Conservation (phyloP, 257 asterid genomes). For the Sherardia arvensis region DNA sequence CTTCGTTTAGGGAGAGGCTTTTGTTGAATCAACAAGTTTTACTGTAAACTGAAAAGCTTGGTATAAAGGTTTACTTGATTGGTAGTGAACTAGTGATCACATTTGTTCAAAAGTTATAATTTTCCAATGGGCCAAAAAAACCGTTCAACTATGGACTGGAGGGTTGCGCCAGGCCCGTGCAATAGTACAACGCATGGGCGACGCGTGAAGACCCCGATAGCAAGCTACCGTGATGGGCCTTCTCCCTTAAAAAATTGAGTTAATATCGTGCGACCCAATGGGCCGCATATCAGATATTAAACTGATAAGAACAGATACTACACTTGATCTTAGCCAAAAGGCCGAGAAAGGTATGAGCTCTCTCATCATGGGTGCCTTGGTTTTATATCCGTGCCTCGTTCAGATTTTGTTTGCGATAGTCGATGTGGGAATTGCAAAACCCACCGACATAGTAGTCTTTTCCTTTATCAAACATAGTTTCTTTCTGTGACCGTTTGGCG, state of each 20-base stretch:
- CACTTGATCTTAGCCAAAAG: constrained; percentile 53
- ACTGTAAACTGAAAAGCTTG: no score
- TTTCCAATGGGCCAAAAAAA: no score
- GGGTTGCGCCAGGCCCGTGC: constrained; percentile 3
- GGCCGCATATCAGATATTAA: constrained; percentile 31
- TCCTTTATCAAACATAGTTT: neutral
- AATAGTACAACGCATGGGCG: neutral
- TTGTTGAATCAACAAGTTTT: neutral
- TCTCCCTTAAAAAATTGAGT: constrained; percentile 14
- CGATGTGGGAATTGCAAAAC: neutral
- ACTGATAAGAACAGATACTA: constrained; percentile 41
- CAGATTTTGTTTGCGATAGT: neutral
- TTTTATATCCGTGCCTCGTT: neutral
- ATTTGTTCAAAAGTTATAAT: no score
- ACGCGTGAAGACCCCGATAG: neutral
- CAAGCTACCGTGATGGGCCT: neutral
- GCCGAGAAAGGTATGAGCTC: constrained; percentile 41
- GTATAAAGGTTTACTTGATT: no score
- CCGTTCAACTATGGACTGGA: neutral
- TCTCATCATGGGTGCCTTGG: neutral
- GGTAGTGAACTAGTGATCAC: no score
- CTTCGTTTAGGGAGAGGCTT: constrained; percentile 32
- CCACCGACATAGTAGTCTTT: neutral
- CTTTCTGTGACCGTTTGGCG: no score
- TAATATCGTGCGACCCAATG: constrained; percentile 15